Conservation (phyloP, 176 grass and related monocot genomes). For the Themeda triandra region DNA sequence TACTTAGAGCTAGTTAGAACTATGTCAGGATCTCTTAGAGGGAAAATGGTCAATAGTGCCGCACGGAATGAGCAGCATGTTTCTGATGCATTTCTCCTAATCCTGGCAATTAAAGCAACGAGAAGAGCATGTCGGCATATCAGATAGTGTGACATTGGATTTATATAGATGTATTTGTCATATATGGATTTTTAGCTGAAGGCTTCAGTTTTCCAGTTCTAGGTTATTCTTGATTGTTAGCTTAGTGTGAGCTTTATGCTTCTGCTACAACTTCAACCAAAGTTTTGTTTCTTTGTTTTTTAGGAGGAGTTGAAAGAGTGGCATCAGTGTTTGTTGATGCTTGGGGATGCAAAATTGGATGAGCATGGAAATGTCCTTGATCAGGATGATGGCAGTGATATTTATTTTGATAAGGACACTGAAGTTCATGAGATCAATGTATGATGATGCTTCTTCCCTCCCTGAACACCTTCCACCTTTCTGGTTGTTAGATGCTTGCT, state of each 20-base stretch:
- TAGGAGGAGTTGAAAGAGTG: conserved; percentile 97
- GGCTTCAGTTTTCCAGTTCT: neutral
- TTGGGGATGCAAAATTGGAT: conserved; percentile 94
- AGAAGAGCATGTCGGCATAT: neutral
- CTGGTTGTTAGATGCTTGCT: neutral
- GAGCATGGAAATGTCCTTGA: conserved; percentile 79
- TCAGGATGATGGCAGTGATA: conserved; percentile 71
- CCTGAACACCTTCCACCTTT: neutral
- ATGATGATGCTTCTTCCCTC: neutral
- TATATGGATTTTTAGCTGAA: neutral
- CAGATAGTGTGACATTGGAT: neutral
- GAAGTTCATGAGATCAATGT: conserved; percentile 96
- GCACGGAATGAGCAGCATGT: neutral
- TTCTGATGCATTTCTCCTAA: neutral
- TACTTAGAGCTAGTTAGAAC: neutral
- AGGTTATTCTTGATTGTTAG: neutral
- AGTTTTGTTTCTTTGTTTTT: neutral
- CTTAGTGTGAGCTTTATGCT: neutral
- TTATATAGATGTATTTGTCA: neutral
- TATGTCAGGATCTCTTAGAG: neutral
- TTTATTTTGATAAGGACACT: conserved; percentile 90
- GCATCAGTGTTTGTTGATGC: conserved; percentile 94
- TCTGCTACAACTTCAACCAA: neutral
- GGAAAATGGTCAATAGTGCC: neutral
- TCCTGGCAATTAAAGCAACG: neutral